Conservation (phyloP, 345 rosid genomes). For the Schrenkiella parvula region DNA sequence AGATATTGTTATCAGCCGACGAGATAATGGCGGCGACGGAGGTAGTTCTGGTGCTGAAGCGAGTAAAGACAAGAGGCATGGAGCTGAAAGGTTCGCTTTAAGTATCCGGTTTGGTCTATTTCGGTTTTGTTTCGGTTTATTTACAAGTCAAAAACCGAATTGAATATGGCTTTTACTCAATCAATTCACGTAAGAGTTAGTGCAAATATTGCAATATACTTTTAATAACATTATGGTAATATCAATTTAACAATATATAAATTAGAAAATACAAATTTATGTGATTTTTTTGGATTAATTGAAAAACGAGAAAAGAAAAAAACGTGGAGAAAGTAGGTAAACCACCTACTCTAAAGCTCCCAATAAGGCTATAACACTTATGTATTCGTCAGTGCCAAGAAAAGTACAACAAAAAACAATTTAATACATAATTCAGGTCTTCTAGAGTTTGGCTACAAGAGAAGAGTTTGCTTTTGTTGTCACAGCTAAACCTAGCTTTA, state of each 20-base stretch:
- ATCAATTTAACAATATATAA: background rate
- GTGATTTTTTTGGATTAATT: background rate
- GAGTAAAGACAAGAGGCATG: background rate
- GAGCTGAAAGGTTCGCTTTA: background rate
- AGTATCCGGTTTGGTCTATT: conserved; percentile 19
- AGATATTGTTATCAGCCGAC: background rate
- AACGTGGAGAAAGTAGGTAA: conserved; percentile 23
- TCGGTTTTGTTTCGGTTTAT: conserved; percentile 1
- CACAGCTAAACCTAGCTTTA: background rate
- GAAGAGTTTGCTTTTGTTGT: background rate
- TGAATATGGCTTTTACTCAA: background rate
- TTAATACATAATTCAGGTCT: background rate
- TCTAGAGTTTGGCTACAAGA: background rate
- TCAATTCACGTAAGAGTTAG: background rate
- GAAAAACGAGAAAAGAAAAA: background rate
- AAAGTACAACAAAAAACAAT: background rate
- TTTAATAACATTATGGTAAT: background rate
- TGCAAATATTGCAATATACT: background rate
- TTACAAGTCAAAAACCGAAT: background rate
- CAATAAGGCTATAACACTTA: background rate
- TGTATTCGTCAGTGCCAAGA: background rate
- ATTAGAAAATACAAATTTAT: background rate
- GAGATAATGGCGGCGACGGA: conserved; percentile 18
- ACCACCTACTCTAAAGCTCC: conserved; percentile 16
- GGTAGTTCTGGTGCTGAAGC: background rate